Base-by-base conservation (phyloP, 2,329 filamentous ascomycete species). In the Teratosphaeria zuluensis region DNA sequence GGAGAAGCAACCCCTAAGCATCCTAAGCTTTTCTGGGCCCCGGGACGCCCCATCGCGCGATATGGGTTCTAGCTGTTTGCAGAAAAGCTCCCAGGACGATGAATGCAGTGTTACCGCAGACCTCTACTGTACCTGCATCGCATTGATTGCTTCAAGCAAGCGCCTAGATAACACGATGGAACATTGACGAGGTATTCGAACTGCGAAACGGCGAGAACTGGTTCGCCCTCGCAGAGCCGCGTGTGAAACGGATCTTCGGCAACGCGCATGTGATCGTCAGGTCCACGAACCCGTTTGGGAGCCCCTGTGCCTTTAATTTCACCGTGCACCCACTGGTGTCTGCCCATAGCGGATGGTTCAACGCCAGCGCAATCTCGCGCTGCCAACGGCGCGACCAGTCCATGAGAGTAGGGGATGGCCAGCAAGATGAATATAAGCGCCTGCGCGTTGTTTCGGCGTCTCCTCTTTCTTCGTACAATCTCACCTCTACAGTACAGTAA, bases 351-450 rank as follows among this genome's bases (percentile, higher is more conserved):
- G 35, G n/a, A 42, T 16, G 11, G 35, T 51, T 33, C 16, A 58
- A 55, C 38, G 35, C 28, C 52, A 51, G 9, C 42, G 52, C 56
- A 58, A 58, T 57, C 32, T 57, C 56, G 16, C 38, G n/a, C 38
- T 33, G 30, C 28, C 19, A 31, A 57, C 51, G 30, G 19, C 56
- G 51, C 33, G 24, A 21, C 9, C n/a, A 24, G 24, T 31, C 19
- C 30, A 24, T 30, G 32, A 42, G 16, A 19, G 33, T 16, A 53
- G 48, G 21, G 31, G 32, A 53, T n/a, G 28, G n/a, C 11, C 32
- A 35, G 53, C 28, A 35, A 14, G 30, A 16, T n/a, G 35, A 52
- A 57, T 57, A 57, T 57, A 57, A 57, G 42, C 55, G 55, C 55
- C 46, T 33, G 38, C 33, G 16, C 38, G 6, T 30, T 30, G 46